These are phyloP conservation scores for Saitozyma podzolica DNA, from an alignment of 768 basidiomycete genomes.

Conservation along the genomic window DNA sequence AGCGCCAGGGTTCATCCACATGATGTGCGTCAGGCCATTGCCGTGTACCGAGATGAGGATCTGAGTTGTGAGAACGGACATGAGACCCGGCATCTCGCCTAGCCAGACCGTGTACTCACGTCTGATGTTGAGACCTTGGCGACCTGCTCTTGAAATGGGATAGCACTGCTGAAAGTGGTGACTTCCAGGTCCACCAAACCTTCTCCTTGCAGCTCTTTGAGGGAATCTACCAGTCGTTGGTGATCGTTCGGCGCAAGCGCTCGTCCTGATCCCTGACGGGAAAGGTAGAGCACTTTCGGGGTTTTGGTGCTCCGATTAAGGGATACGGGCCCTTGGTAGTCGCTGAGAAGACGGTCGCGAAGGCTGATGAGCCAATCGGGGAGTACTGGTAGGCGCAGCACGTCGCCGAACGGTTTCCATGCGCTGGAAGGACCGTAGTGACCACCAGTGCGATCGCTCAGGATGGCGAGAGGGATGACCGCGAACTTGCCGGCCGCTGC, in stretches of 20 bases:
- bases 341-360: conserved; percentile 21
- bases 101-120: conserved; percentile 21
- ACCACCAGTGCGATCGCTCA: conserved; percentile 31
- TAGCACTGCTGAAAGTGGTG: conserved; percentile 15
- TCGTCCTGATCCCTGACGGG: conserved; percentile 30
- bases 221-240: conserved; percentile 13
- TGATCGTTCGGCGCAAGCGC: conserved; percentile 22
- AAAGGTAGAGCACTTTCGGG: conserved; percentile 36
- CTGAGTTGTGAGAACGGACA: conserved; percentile 8
- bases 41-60: conserved; percentile 45
- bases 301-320: conserved; percentile 14
- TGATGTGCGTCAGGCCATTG: conserved; percentile 39
- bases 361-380: conserved; percentile 30
- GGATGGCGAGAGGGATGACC: conserved; percentile 18
- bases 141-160: conserved; percentile 10
- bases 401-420: conserved; percentile 37
- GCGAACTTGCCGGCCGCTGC: conserved; percentile 17
- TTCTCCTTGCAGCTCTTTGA: conserved; percentile 23
- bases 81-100: too few relatives aligned
- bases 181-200: conserved; percentile 21
- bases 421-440: conserved; percentile 26
- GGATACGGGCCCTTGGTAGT: conserved; percentile 26
- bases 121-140: conserved; percentile 25
- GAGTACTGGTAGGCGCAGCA: conserved; percentile 26
- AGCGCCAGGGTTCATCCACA: conserved; percentile 42